These are phyloP conservation scores for Penicillium flavigenum DNA, from an alignment of 495 filamentous ascomycete species.

Conservation along the genomic window DNA sequence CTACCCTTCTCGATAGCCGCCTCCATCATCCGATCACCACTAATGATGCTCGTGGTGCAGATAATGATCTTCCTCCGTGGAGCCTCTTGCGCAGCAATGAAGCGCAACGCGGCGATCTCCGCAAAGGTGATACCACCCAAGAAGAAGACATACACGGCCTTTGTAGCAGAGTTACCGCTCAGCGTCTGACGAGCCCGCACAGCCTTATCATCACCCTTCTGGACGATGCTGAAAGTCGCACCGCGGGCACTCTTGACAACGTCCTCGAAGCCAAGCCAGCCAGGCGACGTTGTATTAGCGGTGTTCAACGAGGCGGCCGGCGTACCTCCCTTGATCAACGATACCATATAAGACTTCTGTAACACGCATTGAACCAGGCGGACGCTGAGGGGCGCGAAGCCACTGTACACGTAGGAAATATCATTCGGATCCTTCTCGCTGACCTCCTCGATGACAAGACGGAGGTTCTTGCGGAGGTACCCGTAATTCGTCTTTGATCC, in stretches of 20 bases:
- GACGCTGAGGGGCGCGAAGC: conserved; percentile 90
- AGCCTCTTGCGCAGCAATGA: conserved; percentile 84
- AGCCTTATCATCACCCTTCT: conserved; percentile 92
- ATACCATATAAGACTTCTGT: conserved; percentile 80
- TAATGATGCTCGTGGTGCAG: conserved; percentile 87
- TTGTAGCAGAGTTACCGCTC: conserved; percentile 62
- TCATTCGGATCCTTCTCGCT: conserved; percentile 96
- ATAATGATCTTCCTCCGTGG: conserved; percentile 82
- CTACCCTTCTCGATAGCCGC: conserved; percentile 73
- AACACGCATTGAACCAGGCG: conserved; percentile 93
- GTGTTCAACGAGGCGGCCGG: conserved; percentile 48
- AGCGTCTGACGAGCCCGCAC: conserved; percentile 84
- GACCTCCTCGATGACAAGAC: conserved; percentile 93
- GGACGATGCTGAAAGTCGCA: conserved; percentile 84
- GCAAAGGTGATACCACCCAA: conserved; percentile 92
- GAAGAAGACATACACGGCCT: conserved; percentile 90
- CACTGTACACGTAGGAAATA: conserved; percentile 95
- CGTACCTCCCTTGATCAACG: conserved; percentile 59
- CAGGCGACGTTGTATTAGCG: conserved; percentile 63
- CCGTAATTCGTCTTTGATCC: conserved; percentile 84
- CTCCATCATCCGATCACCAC: conserved; percentile 86
- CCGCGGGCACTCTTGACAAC: conserved; percentile 81
- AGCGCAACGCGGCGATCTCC: conserved; percentile 91
- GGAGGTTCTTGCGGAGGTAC: conserved; percentile 78
- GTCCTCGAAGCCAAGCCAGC: conserved; percentile 90